phyloP scores from a whole-genome alignment of 495 filamentous ascomycete genomes.

The Penicillium pancosmium region DNA sequence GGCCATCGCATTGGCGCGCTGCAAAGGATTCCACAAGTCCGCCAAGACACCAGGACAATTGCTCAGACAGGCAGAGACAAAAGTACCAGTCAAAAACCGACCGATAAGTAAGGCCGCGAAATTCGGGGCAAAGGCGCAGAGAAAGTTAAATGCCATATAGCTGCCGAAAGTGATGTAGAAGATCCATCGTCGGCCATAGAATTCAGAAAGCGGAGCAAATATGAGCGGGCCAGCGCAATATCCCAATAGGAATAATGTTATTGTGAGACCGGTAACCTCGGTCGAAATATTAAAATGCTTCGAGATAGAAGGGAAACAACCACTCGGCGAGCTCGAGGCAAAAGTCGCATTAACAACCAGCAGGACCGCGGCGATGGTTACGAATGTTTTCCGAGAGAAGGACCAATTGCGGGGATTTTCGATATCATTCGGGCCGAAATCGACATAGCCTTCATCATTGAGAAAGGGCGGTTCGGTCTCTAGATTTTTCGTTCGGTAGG shows the following conservation, averaged over 20 bases:
- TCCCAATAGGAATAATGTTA: slow-evolving; percentile 55
- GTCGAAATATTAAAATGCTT: slow-evolving; percentile 42
- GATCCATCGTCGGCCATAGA: slow-evolving; percentile 53
- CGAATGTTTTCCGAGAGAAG: slow-evolving; percentile 37
- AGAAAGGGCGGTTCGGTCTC: slow-evolving; percentile 20
- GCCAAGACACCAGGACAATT: slow-evolving; percentile 54
- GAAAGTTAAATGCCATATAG: slow-evolving; percentile 53
- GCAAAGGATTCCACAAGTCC: slow-evolving; percentile 53
- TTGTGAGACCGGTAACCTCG: slow-evolving; percentile 48
- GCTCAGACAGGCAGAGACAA: slow-evolving; percentile 51
- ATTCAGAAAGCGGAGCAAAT: slow-evolving; percentile 55
- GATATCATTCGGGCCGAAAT: slow-evolving; percentile 48
- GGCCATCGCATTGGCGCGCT: slow-evolving; percentile 53
- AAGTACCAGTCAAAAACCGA: slow-evolving; percentile 54
- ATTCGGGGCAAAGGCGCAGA: slow-evolving; percentile 54
- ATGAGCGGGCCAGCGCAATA: slow-evolving; percentile 53
- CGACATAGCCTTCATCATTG: slow-evolving; percentile 45
- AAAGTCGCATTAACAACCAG: slow-evolving; percentile 57
- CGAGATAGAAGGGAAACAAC: slow-evolving; percentile 46
- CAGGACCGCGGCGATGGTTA: slow-evolving; percentile 48
- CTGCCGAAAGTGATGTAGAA: slow-evolving; percentile 45
- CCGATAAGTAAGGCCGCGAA: slow-evolving; percentile 50
- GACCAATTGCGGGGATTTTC: slow-evolving; percentile 59
- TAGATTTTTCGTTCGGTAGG: slow-evolving; percentile 21
- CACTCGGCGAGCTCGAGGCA: slow-evolving; percentile 52